Base-by-base conservation (phyloP, 2,329 filamentous ascomycete genomes). In the Pseudogymnoascus sp. region DNA sequence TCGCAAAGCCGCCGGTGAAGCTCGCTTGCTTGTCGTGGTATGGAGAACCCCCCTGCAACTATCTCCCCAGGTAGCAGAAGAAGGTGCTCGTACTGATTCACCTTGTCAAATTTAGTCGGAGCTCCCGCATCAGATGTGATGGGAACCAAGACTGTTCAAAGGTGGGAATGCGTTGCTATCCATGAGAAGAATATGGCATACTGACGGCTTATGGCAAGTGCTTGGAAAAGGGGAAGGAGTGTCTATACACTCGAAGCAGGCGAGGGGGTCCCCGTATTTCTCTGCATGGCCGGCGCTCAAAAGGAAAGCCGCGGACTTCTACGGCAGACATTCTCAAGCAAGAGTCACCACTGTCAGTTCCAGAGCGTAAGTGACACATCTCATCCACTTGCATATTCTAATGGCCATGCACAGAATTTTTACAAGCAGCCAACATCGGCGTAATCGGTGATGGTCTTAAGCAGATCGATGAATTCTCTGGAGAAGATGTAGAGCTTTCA, bases 11-110 rank as follows among this genome's bases (percentile, higher is more conserved):
- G 57, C 78, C 78, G 1, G 78, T 80, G 28, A 81, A 80, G 67
- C 72, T 78, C 58, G 78, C 78, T 20, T 80, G 78, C 65, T 72
- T 80, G 61, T 74, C 77, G 60, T 80, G 78, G 78, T 80, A 74
- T 62, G 75, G 71, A 1, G 25, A 32, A 32, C n/a, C 9, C 25
- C 14, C 4, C 20, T 54, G 28, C 16, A 32, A 14, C 47, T 20
- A 54, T 34, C 47, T 54, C 47, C 43, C 28, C 16, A 54, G 28
- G 47, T 54, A 34, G 11, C 28, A 54, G 3, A 32, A 6, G n/a
- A 30, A 54, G 28, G 2, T 20, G 28, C 47, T 7, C 32, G 28
- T 9, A 37, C 8, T 35, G 43, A 57, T 22, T 64, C 61, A 62
- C 64, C 30, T 39, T 25, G 22, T 57, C 37, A 18, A n/a, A 32